Evolutionary conservation across 2,329 filamentous ascomycete genomes (phyloP), one percentile per base, ranked within the genome.

Genomic region (Myriosclerotinia scirpicola): DNA sequence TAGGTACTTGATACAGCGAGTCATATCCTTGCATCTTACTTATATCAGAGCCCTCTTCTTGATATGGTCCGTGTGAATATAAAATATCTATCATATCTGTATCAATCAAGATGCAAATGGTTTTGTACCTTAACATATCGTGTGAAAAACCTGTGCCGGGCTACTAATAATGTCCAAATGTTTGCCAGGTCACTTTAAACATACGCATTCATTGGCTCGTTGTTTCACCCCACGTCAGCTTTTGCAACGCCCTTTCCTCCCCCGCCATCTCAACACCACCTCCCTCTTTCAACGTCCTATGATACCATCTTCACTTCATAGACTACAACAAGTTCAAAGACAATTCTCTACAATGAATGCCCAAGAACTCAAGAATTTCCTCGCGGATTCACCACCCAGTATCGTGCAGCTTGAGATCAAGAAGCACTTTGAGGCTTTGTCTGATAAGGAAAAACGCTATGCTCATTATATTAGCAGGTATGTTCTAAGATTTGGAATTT

Each of bases 331-430:
- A 66, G 67, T 71, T 38, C 71, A 71, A 67, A 56, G 68, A 61
- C 69, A 74, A 55, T 60, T 73, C 66, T 67, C 54, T 36, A 73
- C 68, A 7, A 88, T 89, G 85, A 81, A 87, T 73, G 78, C 84
- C 67, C 79, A 84, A 72, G 86, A 88, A 70, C 81, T 88, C 69
- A 82, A 82, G 77, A 90, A 96, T 76, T 97, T 96, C 78, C 85
- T 96, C 69, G 93, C 95, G 56, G 95, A 99, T 79, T 89, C 90
- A 70, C 95, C 95, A 55, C 95, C 95, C 0, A 90, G 89, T 59
- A 87, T 97, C 66, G 94, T 97, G 67, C 87, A 89, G 58, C 86
- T 99, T 60, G 89, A 92, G 77, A 95, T 98, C 77, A 92, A 92
- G 80, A 91, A 92, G 76, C 94, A 98, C 80, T 99, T 98, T 74